phyloP scores from a whole-genome alignment of 2,329 filamentous ascomycete species.

The Exophiala spinifera region DNA sequence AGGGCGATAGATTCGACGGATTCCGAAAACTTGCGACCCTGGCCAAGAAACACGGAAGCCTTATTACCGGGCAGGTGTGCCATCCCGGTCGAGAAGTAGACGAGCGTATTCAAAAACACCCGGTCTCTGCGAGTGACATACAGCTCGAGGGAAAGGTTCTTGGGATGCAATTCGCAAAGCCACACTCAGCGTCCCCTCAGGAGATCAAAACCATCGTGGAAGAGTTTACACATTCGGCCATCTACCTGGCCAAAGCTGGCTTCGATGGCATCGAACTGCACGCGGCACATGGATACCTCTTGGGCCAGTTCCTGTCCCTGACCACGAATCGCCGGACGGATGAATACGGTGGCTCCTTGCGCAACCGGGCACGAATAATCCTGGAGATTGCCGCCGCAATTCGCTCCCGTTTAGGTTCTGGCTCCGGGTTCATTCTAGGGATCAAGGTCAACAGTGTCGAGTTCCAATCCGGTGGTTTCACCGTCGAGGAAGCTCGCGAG shows the following conservation, averaged over 20 bases:
- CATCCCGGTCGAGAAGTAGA: slow-evolving; percentile 60
- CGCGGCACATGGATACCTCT: slow-evolving; percentile 57
- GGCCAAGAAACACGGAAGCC: slow-evolving; percentile 20
- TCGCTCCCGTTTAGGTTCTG: slow-evolving; percentile 21
- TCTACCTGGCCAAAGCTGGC: slow-evolving; percentile 61
- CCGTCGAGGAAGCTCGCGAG: slow-evolving; percentile 49
- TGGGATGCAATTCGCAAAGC: slow-evolving; percentile 37
- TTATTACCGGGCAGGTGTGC: slow-evolving; percentile 57
- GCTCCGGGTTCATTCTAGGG: slow-evolving; percentile 46
- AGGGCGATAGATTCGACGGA: slow-evolving; percentile 58
- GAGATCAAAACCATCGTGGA: slow-evolving; percentile 53
- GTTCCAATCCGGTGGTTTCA: slow-evolving; percentile 47
- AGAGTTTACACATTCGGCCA: slow-evolving; percentile 60
- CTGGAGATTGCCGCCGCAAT: slow-evolving; percentile 49
- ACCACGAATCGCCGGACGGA: slow-evolving; percentile 59
- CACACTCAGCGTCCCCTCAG: slow-evolving; percentile 33
- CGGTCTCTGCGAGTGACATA: slow-evolving; percentile 51
- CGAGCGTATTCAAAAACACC: slow-evolving; percentile 45
- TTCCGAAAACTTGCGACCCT: slow-evolving; percentile 44
- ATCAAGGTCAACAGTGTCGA: slow-evolving; percentile 62
- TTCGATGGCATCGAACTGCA: slow-evolving; percentile 49
- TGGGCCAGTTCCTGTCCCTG: slow-evolving; percentile 55
- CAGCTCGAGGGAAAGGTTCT: slow-evolving; percentile 39
- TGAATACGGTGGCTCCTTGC: slow-evolving; percentile 62
- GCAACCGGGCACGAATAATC: slow-evolving; percentile 62